A percentile compares a stretch with the other conserved stretches of the same genome.
These are phyloP conservation scores for Amanita pallidorosea DNA, from an alignment of 768 basidiomycete genomes.

Conservation along the genomic window DNA sequence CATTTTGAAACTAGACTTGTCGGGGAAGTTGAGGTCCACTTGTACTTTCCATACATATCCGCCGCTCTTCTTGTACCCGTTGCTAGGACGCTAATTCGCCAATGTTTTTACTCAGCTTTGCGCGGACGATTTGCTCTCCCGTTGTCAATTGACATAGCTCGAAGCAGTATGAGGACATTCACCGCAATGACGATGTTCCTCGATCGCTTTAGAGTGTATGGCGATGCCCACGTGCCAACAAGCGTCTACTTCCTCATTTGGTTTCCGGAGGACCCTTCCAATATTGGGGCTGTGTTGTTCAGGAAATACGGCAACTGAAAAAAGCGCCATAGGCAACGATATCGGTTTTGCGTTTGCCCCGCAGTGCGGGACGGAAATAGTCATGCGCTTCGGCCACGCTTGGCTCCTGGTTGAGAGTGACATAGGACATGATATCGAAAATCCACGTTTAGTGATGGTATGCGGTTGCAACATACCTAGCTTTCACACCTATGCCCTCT, in stretches of 20 bases:
- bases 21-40: slow-evolving; percentile 8
- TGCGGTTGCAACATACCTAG: not conserved
- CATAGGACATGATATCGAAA: not conserved
- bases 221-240: slow-evolving; percentile 2
- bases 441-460: no score
- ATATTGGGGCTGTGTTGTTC: not conserved
- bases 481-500: not conserved
- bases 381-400: not conserved
- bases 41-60: slow-evolving; percentile 8
- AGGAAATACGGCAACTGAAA: not conserved
- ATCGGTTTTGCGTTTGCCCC: not conserved
- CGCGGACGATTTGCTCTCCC: slow-evolving; percentile 3
- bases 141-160: slow-evolving; percentile 4
- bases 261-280: not conserved
- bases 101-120: not conserved
- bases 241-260: not conserved
- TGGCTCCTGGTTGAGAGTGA: not conserved
- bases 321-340: not conserved
- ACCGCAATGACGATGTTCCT: slow-evolving; percentile 1
- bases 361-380: no score
- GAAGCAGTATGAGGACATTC: not conserved
- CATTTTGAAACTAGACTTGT: slow-evolving; percentile 23
- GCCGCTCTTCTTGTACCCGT: slow-evolving; percentile 6
- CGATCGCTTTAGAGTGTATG: not conserved
- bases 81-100: not conserved